These are phyloP conservation scores for Arxiozyma telluris DNA, from an alignment of 1,139 yeast species.

Conservation along the genomic window DNA sequence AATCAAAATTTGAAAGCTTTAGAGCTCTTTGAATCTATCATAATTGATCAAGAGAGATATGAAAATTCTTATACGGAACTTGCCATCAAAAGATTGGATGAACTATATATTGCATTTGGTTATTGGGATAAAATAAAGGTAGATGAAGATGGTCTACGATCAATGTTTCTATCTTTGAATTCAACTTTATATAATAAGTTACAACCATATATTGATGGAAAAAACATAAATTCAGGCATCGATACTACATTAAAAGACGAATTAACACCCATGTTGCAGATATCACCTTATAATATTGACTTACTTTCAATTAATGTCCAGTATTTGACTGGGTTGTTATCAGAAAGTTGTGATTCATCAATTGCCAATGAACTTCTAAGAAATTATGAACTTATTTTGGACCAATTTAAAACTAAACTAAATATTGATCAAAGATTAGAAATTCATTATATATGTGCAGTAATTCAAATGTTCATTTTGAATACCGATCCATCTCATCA, in stretches of 20 bases:
- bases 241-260: constrained; percentile 10
- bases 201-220: background rate
- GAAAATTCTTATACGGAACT: constrained; percentile 17
- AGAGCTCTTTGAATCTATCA: constrained; percentile 14
- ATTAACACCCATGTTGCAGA: constrained; percentile 12
- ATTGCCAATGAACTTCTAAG: constrained; percentile 17
- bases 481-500: constrained; percentile 20
- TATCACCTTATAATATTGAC: constrained; percentile 16
- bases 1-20: constrained; percentile 24
- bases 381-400: constrained; percentile 19
- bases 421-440: constrained; percentile 17
- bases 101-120: constrained; percentile 25
- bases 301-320: constrained; percentile 9
- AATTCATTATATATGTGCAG: constrained; percentile 17
- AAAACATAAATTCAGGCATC: background rate
- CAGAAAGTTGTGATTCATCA: constrained; percentile 11
- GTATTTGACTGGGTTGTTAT: constrained; percentile 9
- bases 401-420: constrained; percentile 17
- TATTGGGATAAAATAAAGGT: constrained; percentile 17
- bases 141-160: constrained; percentile 8
- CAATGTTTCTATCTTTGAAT: constrained; percentile 8
- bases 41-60: constrained; percentile 4
- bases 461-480: constrained; percentile 22
- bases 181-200: constrained; percentile 7
- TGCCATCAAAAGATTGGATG: constrained; percentile 17